Conservation (phyloP, 164 flowering plant species). For the Aristolochia californica region DNA sequence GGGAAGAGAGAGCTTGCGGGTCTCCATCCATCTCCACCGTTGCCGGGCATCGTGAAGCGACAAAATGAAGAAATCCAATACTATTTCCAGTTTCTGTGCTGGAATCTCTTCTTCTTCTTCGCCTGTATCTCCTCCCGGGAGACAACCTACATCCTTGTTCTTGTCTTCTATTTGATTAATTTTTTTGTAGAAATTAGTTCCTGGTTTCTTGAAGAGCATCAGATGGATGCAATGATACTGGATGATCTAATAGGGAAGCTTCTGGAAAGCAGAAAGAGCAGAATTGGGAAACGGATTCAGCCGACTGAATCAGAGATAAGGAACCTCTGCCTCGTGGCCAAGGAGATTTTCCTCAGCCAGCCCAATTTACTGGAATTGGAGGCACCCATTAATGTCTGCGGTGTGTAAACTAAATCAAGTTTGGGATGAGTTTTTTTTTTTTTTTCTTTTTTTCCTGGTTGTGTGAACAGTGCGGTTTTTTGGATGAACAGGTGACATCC, state of each 20-base stretch:
- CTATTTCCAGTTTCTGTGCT: background rate
- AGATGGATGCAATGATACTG: slow-evolving; percentile 31
- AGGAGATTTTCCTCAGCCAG: slow-evolving; percentile 38
- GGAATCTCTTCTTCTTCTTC: no score
- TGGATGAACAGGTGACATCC: slow-evolving; percentile 40
- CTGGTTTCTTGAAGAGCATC: background rate
- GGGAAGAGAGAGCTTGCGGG: slow-evolving; percentile 9
- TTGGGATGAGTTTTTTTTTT: no score
- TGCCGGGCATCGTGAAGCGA: background rate
- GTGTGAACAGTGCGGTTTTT: no score
- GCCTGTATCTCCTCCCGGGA: background rate
- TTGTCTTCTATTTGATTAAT: no score
- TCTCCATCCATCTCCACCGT: slow-evolving; percentile 7
- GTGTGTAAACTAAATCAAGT: no score
- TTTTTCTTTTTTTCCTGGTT: no score
- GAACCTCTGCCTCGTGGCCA: slow-evolving; percentile 43
- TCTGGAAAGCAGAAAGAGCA: slow-evolving; percentile 33
- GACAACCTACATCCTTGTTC: no score
- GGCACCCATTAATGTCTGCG: slow-evolving; percentile 59
- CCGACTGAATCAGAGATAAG: slow-evolving; percentile 31
- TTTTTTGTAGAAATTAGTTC: background rate
- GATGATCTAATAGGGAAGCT: slow-evolving; percentile 37
- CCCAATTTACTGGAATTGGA: slow-evolving; percentile 55
- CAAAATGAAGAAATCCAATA: background rate
- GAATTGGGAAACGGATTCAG: slow-evolving; percentile 29